phyloP scores from a whole-genome alignment of 495 filamentous ascomycete species.

The Cladorrhinum samala region DNA sequence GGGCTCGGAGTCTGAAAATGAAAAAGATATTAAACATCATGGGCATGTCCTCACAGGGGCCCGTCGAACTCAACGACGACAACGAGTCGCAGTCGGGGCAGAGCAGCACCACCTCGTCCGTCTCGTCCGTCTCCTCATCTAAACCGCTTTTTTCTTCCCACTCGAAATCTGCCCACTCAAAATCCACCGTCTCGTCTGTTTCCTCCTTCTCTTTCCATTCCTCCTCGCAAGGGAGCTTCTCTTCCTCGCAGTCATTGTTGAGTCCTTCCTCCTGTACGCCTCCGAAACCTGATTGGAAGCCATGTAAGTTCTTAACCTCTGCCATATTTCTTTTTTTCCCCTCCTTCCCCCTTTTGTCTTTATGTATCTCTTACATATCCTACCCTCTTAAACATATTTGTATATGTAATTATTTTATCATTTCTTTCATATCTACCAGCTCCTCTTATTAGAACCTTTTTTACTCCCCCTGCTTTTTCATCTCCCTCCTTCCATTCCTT shows the following conservation, averaged over 20 bases:
- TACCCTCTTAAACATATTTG: too few relatives aligned
- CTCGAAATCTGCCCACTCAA: too few relatives aligned
- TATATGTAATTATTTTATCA: too few relatives aligned
- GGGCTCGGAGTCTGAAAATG: constrained; percentile 27
- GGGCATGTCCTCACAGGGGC: constrained; percentile 14
- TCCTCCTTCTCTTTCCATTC: constrained; percentile 19
- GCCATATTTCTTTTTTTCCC: too few relatives aligned
- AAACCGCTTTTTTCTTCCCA: too few relatives aligned
- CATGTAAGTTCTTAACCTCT: not conserved
- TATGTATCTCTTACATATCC: too few relatives aligned
- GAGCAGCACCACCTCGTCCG: not conserved
- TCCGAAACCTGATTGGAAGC: not conserved
- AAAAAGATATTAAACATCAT: constrained; percentile 31
- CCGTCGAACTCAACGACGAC: not conserved
- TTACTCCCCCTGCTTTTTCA: too few relatives aligned
- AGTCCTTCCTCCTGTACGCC: constrained; percentile 9
- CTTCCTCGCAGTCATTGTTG: not conserved
- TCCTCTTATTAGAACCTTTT: too few relatives aligned
- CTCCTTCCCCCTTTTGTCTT: too few relatives aligned
- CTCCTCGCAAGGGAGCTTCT: too few relatives aligned
- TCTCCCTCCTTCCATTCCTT: too few relatives aligned
- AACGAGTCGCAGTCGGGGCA: not conserved
- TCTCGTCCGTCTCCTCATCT: constrained; percentile 14
- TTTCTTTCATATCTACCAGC: too few relatives aligned
- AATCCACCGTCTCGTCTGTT: not conserved